Percentiles rank a stretch among this genome's conserved stretches.
Conservation (phyloP, 176 grass and related monocot species). For the Oryza nivara region DNA sequence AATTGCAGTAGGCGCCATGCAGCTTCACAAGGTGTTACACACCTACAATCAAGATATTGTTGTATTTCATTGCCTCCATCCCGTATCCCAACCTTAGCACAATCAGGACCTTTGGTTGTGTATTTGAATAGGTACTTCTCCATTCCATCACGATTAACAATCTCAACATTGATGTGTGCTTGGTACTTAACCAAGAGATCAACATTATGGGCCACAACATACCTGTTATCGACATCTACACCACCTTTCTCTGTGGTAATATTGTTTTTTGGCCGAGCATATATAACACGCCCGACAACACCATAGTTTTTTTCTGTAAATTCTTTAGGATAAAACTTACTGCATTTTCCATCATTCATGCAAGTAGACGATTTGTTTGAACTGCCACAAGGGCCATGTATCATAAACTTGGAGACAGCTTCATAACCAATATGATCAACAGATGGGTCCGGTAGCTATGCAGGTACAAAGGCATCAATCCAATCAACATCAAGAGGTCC, state of each 20-base stretch:
- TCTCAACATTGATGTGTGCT: not conserved
- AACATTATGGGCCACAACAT: not conserved
- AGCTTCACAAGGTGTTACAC: not conserved
- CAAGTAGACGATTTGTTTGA: not conserved
- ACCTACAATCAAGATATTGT: not conserved
- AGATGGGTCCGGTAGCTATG: not conserved
- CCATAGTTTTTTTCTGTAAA: not conserved
- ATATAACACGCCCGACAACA: not conserved
- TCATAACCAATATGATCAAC: not conserved
- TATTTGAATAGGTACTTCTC: not conserved
- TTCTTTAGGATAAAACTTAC: not conserved
- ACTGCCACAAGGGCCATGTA: not conserved
- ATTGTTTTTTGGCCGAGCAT: not conserved
- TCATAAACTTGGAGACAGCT: not conserved
- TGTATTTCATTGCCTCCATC: not conserved
- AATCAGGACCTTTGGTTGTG: not conserved
- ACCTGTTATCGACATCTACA: not conserved
- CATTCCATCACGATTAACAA: not conserved
- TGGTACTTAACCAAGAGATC: constrained; percentile 10
- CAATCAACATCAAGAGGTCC: too few species aligned
- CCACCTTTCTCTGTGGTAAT: not conserved
- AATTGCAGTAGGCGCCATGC: not conserved
- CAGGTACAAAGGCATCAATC: not conserved
- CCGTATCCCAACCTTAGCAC: not conserved
- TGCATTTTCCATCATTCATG: not conserved